Evolutionary conservation across 2,329 filamentous ascomycete genomes (phyloP).

Genomic region (Curvularia verruculosa): DNA sequence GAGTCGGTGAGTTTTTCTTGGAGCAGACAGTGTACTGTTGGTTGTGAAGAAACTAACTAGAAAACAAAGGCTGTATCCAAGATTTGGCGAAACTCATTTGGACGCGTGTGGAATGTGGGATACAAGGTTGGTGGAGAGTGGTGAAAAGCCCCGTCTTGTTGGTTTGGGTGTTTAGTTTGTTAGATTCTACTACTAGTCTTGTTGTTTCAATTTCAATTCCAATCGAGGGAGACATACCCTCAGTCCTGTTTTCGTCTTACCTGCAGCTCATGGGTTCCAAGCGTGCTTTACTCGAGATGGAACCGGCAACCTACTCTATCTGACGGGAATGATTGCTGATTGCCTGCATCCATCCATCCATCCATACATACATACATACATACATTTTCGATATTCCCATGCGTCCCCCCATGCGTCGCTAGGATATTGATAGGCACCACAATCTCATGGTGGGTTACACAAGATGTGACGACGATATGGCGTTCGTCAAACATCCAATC

Average conservation of each 20-base stretch:
- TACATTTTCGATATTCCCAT: background rate
- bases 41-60: slow-evolving; percentile 4
- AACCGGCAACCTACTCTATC: background rate
- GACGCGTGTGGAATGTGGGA: slow-evolving; percentile 56
- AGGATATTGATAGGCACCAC: background rate
- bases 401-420: background rate
- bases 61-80: slow-evolving; percentile 49
- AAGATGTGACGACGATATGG: background rate
- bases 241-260: background rate
- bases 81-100: slow-evolving; percentile 59
- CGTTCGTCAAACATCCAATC: background rate
- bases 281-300: background rate
- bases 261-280: background rate
- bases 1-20: slow-evolving; percentile 50
- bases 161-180: background rate
- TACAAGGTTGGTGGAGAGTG: slow-evolving; percentile 63
- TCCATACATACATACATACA: too few species aligned
- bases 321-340: background rate
- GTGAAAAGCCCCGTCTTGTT: slow-evolving; percentile 23
- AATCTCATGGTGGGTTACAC: background rate
- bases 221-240: background rate
- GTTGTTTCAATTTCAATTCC: background rate
- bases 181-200: background rate
- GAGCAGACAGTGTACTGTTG: background rate
- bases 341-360: too few species aligned